These are phyloP conservation scores for Colletotrichum sublineola DNA, from an alignment of 2,329 filamentous ascomycete species.

Conservation along the genomic window DNA sequence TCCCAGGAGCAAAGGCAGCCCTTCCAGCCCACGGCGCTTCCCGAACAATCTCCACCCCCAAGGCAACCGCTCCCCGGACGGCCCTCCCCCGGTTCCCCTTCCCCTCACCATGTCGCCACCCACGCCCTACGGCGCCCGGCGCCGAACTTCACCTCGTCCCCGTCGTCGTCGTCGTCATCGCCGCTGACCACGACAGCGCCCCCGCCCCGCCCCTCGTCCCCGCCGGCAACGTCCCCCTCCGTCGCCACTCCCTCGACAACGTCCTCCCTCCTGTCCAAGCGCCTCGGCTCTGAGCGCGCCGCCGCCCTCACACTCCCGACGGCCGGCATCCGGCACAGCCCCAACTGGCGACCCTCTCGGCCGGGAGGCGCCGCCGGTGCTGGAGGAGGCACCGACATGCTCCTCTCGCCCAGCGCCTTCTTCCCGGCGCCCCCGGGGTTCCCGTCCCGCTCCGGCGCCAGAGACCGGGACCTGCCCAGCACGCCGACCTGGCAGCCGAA, in stretches of 20 bases:
- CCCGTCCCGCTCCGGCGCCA: not conserved
- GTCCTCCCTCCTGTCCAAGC: conserved; percentile 65
- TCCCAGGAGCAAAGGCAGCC: conserved; percentile 44
- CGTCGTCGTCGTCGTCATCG: conserved; percentile 16
- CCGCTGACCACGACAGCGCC: conserved; percentile 24
- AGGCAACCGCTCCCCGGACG: conserved; percentile 29
- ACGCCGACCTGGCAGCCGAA: conserved; percentile 73
- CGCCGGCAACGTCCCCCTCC: conserved; percentile 22
- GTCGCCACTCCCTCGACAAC: conserved; percentile 48
- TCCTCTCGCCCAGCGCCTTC: conserved; percentile 34
- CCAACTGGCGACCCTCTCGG: conserved; percentile 42
- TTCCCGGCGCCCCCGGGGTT: conserved; percentile 26
- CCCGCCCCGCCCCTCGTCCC: conserved; percentile 37
- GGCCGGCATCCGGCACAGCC: conserved; percentile 41
- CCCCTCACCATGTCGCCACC: conserved; percentile 28
- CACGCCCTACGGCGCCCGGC: conserved; percentile 21
- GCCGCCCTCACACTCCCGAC: conserved; percentile 57
- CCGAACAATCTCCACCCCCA: conserved; percentile 31
- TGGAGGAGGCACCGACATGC: conserved; percentile 14
- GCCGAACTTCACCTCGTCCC: conserved; percentile 31
- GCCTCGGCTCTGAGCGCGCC: conserved; percentile 64
- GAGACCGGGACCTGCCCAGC: conserved; percentile 51
- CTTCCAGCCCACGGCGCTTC: conserved; percentile 42
- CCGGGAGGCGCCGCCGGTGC: conserved; percentile 19
- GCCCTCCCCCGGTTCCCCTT: conserved; percentile 9